phyloP scores from a whole-genome alignment of 2,329 filamentous ascomycete species.

The Colletotrichum sp. region DNA sequence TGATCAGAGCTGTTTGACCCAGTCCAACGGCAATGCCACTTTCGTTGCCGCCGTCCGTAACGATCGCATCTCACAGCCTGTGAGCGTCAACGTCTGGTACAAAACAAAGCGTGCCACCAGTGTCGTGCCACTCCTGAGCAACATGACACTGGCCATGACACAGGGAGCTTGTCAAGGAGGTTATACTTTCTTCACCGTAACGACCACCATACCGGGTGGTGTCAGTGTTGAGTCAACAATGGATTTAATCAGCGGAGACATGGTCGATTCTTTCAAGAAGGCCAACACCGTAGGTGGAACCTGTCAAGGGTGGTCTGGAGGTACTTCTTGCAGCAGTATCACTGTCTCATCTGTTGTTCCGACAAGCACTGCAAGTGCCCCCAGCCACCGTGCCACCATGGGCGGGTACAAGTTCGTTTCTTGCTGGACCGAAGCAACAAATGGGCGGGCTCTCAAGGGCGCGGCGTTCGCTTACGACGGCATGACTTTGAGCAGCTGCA shows the following conservation, averaged over 20 bases:
- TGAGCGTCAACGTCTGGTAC: slow-evolving; percentile 48
- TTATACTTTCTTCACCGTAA: slow-evolving; percentile 54
- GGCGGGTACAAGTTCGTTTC: slow-evolving; percentile 63
- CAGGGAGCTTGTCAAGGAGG: slow-evolving; percentile 49
- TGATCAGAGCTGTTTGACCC: slow-evolving; percentile 61
- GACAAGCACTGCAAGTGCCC: slow-evolving; percentile 28
- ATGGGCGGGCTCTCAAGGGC: slow-evolving; percentile 49
- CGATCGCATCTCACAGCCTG: slow-evolving; percentile 46
- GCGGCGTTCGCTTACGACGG: slow-evolving; percentile 47
- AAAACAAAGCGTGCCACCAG: slow-evolving; percentile 43
- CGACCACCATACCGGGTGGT: slow-evolving; percentile 48
- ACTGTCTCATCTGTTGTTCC: slow-evolving; percentile 14
- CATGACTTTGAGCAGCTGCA: slow-evolving; percentile 56
- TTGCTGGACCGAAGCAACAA: slow-evolving; percentile 60
- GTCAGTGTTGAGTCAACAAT: slow-evolving; percentile 49
- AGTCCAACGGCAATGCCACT: slow-evolving; percentile 46
- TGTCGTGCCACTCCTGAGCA: slow-evolving; percentile 46
- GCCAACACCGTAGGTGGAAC: slow-evolving; percentile 47
- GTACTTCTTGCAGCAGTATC: slow-evolving; percentile 29
- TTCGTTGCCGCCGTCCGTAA: slow-evolving; percentile 55
- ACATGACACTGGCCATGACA: slow-evolving; percentile 41
- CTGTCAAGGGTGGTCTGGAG: slow-evolving; percentile 44
- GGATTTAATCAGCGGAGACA: slow-evolving; percentile 47
- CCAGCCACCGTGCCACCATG: slow-evolving; percentile 42
- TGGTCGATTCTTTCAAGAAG: slow-evolving; percentile 54